Evolutionary conservation across 192 early-diverging fungal genomes (phyloP).

Genomic region (Spizellomyces punctatus): DNA sequence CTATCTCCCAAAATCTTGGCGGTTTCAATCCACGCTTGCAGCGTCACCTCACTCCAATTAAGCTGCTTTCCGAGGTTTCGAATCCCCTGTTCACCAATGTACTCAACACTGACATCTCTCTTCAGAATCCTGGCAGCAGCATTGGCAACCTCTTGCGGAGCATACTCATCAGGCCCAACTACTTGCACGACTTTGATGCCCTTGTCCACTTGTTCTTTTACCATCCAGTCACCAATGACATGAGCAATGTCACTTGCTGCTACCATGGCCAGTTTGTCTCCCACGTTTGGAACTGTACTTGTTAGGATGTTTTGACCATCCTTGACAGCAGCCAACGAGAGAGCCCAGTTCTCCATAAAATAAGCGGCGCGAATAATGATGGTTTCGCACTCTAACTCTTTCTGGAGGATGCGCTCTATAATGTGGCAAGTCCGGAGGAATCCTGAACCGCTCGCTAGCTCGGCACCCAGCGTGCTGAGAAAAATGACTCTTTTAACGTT

Average conservation of each 20-base stretch:
- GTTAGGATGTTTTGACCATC: neutral
- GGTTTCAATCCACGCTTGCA: neutral
- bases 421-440: neutral
- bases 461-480: neutral
- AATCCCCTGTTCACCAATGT: neutral
- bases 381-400: neutral
- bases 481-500: neutral
- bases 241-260: neutral
- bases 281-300: neutral
- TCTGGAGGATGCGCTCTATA: neutral
- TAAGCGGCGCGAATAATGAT: neutral
- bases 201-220: neutral
- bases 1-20: neutral
- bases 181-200: neutral
- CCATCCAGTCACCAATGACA: neutral
- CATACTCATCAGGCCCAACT: neutral
- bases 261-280: neutral
- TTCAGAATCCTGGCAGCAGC: neutral
- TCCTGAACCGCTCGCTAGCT: neutral
- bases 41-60: neutral
- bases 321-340: neutral
- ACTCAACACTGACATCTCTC: neutral
- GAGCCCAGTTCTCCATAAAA: slow-evolving; percentile 2
- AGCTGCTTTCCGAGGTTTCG: neutral
- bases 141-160: neutral